These are phyloP conservation scores for Malassezia caprae DNA, from an alignment of 1,284 basidiomycete species.

Conservation along the genomic window DNA sequence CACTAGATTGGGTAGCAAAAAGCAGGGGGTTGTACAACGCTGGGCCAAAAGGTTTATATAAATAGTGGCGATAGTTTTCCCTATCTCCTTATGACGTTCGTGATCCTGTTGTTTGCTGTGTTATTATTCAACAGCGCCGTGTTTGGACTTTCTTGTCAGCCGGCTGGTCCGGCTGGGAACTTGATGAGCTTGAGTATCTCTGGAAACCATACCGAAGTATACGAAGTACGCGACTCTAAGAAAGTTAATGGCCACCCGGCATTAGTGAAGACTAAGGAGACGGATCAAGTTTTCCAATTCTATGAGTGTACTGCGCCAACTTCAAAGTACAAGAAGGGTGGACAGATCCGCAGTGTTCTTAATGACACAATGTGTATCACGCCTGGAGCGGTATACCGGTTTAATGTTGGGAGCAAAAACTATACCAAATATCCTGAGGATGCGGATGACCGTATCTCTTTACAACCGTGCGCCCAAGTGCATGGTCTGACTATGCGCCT, in stretches of 20 bases:
- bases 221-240: not conserved
- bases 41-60: not conserved
- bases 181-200: not conserved
- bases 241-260: constrained; percentile 6
- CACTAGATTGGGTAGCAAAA: not conserved
- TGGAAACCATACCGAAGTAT: not conserved
- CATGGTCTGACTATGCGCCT: constrained; percentile 2
- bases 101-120: not conserved
- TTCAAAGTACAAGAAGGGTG: constrained; percentile 3
- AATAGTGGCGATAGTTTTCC: not conserved
- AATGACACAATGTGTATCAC: constrained; percentile 4
- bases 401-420: not conserved
- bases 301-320: not conserved
- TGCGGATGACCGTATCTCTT: constrained; percentile 5
- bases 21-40: not conserved
- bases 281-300: constrained; percentile 2
- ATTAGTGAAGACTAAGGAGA: not conserved
- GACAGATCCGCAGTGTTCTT: constrained; percentile 1
- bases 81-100: not conserved
- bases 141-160: not conserved
- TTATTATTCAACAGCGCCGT: not conserved
- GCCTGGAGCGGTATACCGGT: constrained; percentile 1
- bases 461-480: not conserved
- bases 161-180: not conserved
- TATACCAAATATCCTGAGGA: not conserved